Percentiles rank a stretch among this genome's conserved stretches.
These are phyloP conservation scores for Nelumbo lutea DNA, from an alignment of 164 flowering plant genomes.

Conservation along the genomic window DNA sequence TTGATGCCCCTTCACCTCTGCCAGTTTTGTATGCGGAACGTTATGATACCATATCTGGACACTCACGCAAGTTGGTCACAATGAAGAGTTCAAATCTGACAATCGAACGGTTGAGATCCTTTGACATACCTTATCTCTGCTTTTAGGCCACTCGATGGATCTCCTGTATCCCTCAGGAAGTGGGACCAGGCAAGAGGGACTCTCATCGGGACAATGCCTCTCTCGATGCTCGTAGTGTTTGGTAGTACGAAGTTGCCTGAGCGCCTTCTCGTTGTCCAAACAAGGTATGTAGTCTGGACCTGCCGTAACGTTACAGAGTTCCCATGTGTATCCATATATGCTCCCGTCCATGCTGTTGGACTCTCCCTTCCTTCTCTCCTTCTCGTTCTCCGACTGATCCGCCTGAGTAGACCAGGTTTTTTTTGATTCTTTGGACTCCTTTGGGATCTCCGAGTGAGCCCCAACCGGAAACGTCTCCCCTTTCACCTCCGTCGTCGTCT, in stretches of 20 bases:
- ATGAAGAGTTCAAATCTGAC: neutral
- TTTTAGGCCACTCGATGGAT: constrained; percentile 68
- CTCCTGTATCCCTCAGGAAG: constrained; percentile 61
- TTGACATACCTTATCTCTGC: constrained; percentile 71
- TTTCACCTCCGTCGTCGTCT: neutral
- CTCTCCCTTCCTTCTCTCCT: constrained; percentile 47
- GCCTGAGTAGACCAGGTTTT: constrained; percentile 78
- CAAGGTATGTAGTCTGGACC: constrained; percentile 91
- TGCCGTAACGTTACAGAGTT: constrained; percentile 64
- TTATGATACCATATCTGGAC: constrained; percentile 93
- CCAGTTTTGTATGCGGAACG: constrained; percentile 78
- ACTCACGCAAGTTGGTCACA: neutral
- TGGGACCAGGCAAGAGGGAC: constrained; percentile 73
- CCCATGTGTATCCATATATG: constrained; percentile 59
- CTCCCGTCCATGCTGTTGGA: constrained; percentile 11
- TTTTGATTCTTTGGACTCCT: constrained; percentile 60
- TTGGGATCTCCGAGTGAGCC: constrained; percentile 47
- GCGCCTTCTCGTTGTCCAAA: constrained; percentile 74
- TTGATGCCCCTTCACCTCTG: constrained; percentile 85
- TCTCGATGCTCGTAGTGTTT: constrained; percentile 80
- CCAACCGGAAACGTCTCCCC: constrained; percentile 26
- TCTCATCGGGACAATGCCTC: constrained; percentile 84
- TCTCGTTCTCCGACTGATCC: constrained; percentile 62
- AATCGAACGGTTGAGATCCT: neutral
- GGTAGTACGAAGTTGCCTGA: constrained; percentile 37